Evolutionary conservation across 306 rosid genomes (phyloP).

Genomic region (Delonix regia): DNA sequence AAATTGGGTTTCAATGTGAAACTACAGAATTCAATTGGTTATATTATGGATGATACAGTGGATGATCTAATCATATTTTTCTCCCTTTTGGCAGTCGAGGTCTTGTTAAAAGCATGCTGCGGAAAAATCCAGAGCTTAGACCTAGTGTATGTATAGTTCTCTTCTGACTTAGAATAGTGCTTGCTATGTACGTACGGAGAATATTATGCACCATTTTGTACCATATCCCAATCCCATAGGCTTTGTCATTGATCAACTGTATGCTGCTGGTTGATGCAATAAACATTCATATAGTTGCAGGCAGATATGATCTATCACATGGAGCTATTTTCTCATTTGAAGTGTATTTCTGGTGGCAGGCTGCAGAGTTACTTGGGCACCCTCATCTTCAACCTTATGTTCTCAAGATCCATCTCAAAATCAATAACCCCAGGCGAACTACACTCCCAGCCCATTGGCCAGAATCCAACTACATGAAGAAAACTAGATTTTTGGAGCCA

Average conservation of each 20-base stretch:
- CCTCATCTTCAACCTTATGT: slow-evolving; percentile 83
- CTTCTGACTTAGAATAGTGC: slow-evolving; percentile 37
- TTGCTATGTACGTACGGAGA: slow-evolving; percentile 15
- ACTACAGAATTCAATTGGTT: neutral
- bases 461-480: slow-evolving; percentile 62
- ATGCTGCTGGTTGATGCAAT: neutral
- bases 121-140: slow-evolving; percentile 96
- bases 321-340: slow-evolving; percentile 47
- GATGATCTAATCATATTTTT: slow-evolving; percentile 40
- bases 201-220: slow-evolving; percentile 26
- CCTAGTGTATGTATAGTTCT: slow-evolving; percentile 82
- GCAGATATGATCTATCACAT: slow-evolving; percentile 12
- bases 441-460: slow-evolving; percentile 62
- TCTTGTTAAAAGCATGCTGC: slow-evolving; percentile 97
- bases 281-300: slow-evolving; percentile 16
- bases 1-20: slow-evolving; percentile 30
- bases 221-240: slow-evolving; percentile 1
- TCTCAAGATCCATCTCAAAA: slow-evolving; percentile 80
- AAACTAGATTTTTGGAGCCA: slow-evolving; percentile 74
- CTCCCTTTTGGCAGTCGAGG: slow-evolving; percentile 74
- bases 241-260: neutral
- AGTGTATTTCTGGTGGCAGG: slow-evolving; percentile 61
- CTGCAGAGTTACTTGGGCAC: slow-evolving; percentile 84
- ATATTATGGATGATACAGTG: slow-evolving; percentile 8
- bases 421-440: slow-evolving; percentile 72